Conservation (phyloP, 345 rosid species). For the Bruguiera sexangula region DNA sequence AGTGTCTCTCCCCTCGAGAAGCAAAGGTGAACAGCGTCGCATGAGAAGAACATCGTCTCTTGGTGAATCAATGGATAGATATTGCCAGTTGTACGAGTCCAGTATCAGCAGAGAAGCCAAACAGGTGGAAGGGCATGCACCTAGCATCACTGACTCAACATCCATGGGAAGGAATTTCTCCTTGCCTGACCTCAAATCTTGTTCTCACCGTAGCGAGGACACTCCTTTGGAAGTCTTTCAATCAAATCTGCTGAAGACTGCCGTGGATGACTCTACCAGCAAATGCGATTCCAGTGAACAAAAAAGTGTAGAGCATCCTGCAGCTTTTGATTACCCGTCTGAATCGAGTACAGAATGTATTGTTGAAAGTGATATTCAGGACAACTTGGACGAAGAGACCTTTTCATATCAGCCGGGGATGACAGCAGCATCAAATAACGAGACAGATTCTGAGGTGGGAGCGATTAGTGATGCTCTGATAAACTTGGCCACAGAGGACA, state of each 20-base stretch:
- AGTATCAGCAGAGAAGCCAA: conserved; percentile 47
- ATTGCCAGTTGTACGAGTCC: conserved; percentile 54
- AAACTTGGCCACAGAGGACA: conserved; percentile 4
- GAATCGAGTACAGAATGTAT: neutral
- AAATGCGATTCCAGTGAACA: neutral
- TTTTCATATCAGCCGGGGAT: neutral
- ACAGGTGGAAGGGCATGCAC: conserved; percentile 16
- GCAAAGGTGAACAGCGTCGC: conserved; percentile 11
- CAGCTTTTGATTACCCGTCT: neutral
- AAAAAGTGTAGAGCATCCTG: neutral
- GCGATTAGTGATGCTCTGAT: neutral
- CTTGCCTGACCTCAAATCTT: neutral
- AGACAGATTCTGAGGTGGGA: neutral
- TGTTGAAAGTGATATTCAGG: neutral
- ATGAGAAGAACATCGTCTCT: conserved; percentile 54
- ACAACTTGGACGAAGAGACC: neutral
- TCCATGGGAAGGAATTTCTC: neutral
- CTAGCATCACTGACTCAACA: neutral
- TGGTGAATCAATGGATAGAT: conserved; percentile 56
- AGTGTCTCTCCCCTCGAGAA: conserved; percentile 9
- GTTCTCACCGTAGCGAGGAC: neutral
- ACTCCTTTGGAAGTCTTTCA: neutral
- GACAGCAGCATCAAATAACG: neutral
- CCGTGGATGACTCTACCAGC: neutral
- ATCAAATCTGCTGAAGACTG: neutral